Evolutionary conservation across 2,329 filamentous ascomycete genomes (phyloP), one percentile per base, ranked within the genome.

Genomic region (Arachnopeziza araneosa): DNA sequence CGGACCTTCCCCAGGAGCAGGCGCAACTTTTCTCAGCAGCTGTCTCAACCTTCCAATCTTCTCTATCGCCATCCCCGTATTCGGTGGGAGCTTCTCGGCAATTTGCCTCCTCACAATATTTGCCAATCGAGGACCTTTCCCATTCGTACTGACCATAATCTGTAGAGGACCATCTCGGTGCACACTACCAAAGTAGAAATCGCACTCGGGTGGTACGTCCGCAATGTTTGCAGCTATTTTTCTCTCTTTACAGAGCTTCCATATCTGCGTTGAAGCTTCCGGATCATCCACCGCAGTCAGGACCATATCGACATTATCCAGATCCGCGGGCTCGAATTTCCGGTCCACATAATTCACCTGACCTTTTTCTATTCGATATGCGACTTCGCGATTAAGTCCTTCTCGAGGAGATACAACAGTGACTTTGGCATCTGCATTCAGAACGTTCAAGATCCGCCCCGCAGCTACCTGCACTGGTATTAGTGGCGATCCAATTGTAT

Each of bases 91-190:
- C 54, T 80, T 81, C 22, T 79, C 81, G 21, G 91, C 93, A 65
- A 99, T 96, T 71, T 89, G 85, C 71, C 88, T 83, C 57, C 93
- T 80, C 55, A 99, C 89, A 54, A 93, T 87, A 67, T 91, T 93
- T 10, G 95, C 95, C 64, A 99, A 78, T 72, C 93, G 87, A 0
- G 95, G 95, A 0, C 95, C 95, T 73, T 96, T 97, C 56, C 95
- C 95, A 73, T 98, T 99, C 44, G 95, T 99, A 77, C 90, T 96
- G 68, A 99, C 93, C 95, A 99, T 99, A 70, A 99, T 88, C 78
- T 99, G 95, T 62, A 99, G 76, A 6, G 95, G 95, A 0, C 95
- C 95, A 73, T 99, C 95, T 55, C 95, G 88, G 76, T 99, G 91
- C 49, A 97, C 88, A 72, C 90, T 95, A 64, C 95, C 95, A 77